Conservation (phyloP, 768 basidiomycete species). For the Fistulinella prunicolor region DNA sequence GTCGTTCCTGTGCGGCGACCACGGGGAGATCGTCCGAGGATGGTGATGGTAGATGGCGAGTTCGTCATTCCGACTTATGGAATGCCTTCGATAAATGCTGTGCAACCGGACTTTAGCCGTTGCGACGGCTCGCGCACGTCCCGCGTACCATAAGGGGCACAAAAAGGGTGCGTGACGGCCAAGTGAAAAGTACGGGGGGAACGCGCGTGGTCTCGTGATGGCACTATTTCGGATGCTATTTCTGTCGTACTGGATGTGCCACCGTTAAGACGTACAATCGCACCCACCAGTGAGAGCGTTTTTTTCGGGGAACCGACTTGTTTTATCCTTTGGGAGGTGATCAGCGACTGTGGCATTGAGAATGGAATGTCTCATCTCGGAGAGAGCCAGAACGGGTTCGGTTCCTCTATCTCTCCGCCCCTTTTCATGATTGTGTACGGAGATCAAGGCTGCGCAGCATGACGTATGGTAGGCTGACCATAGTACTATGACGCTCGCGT, state of each 20-base stretch:
- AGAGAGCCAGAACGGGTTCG: not conserved
- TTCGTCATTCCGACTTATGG: too few species aligned
- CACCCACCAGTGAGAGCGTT: too few species aligned
- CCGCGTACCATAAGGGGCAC: not conserved
- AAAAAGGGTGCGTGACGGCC: not conserved
- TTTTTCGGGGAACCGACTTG: too few species aligned
- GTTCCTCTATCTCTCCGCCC: too few species aligned
- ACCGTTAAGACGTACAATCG: conserved; percentile 7
- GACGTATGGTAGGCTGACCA: not conserved
- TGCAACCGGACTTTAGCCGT: not conserved
- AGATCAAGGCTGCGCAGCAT: not conserved
- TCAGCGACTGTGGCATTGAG: not conserved
- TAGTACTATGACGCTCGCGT: not conserved
- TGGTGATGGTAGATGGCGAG: not conserved
- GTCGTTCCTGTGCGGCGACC: not conserved
- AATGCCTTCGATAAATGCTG: not conserved
- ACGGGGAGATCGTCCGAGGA: conserved; percentile 9
- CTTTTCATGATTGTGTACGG: not conserved
- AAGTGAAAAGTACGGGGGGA: not conserved
- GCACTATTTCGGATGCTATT: not conserved
- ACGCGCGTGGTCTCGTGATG: not conserved
- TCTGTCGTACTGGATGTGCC: not conserved
- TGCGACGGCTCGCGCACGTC: not conserved
- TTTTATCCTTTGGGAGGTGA: not conserved
- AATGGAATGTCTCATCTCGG: not conserved